Evolutionary conservation across 1,139 yeast genomes (phyloP).

Genomic region (Kodamaea sp.): DNA sequence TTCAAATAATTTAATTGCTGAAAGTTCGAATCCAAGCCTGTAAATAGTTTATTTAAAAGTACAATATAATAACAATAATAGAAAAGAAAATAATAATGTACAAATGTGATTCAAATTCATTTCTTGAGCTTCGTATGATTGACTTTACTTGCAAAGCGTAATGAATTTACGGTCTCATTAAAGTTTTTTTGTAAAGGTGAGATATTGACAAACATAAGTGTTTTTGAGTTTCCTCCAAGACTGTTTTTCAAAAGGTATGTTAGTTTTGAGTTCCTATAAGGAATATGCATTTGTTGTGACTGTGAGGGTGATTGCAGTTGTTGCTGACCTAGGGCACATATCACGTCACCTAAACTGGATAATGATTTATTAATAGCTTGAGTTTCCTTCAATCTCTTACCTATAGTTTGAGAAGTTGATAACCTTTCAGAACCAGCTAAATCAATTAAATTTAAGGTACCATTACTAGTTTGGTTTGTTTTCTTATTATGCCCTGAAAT

Average conservation of each 20-base stretch:
- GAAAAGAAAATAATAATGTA: neutral
- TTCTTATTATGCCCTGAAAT: conserved; percentile 52
- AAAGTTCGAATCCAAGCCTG: conserved; percentile 4
- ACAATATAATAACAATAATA: conserved; percentile 1
- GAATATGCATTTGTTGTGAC: conserved; percentile 32
- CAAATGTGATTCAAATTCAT: conserved; percentile 1
- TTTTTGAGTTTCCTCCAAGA: conserved; percentile 80
- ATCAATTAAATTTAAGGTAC: conserved; percentile 72
- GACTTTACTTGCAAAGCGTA: conserved; percentile 86
- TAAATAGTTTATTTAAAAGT: conserved; percentile 7
- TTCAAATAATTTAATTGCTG: conserved; percentile 16
- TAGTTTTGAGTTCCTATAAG: conserved; percentile 57
- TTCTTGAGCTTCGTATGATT: conserved; percentile 46
- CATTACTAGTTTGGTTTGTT: conserved; percentile 52
- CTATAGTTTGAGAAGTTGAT: conserved; percentile 70
- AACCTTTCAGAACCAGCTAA: conserved; percentile 89
- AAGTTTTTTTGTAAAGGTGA: conserved; percentile 65
- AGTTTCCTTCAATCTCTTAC: conserved; percentile 81
- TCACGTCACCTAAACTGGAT: conserved; percentile 89
- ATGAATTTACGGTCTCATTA: conserved; percentile 76
- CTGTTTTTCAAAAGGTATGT: conserved; percentile 85
- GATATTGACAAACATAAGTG: conserved; percentile 89
- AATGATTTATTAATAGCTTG: conserved; percentile 86
- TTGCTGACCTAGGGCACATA: conserved; percentile 57
- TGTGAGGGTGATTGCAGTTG: conserved; percentile 32